Percentiles rank a stretch among this genome's conserved stretches.
phyloP scores from a whole-genome alignment of 441 rosid genomes.

The Flueggea neowawraea region DNA sequence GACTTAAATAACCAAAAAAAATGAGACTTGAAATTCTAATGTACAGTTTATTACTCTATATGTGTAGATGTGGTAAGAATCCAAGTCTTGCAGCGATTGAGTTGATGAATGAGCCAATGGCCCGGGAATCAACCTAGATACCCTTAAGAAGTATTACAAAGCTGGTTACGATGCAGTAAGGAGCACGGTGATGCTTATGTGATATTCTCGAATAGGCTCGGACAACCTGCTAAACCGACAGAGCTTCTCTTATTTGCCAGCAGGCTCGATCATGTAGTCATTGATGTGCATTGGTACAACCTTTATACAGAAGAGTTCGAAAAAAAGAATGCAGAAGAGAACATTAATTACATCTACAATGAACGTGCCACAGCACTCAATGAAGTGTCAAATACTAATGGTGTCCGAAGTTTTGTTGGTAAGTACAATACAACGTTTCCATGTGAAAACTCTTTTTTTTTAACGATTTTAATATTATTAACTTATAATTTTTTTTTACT shows the following conservation, averaged over 20 bases:
- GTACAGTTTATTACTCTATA: no score
- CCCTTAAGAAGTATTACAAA: conserved; percentile 26
- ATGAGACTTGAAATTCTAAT: no score
- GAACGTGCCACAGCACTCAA: conserved; percentile 15
- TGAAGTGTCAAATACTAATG: conserved; percentile 16
- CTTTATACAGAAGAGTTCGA: conserved; percentile 13
- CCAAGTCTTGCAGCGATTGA: conserved; percentile 31
- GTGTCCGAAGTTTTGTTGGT: conserved; percentile 37
- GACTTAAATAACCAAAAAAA: no score
- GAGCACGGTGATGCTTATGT: conserved; percentile 34
- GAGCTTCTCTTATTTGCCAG: conserved; percentile 30
- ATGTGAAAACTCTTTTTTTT: no score
- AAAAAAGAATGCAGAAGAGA: conserved; percentile 19
- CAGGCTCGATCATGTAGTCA: conserved; percentile 16
- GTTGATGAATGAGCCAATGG: conserved; percentile 39
- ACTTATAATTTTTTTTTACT: no score
- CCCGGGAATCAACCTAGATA: conserved; percentile 11
- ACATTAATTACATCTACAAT: conserved; percentile 25
- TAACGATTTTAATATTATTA: no score
- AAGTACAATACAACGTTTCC: neutral
- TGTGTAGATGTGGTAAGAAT: conserved; percentile 19
- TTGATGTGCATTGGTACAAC: conserved; percentile 48
- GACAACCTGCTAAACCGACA: conserved; percentile 4
- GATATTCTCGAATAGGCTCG: conserved; percentile 30
- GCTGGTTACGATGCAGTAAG: conserved; percentile 40